These are phyloP conservation scores for Gnetum montanum DNA, from an alignment of 75 land plant genomes.

Conservation along the genomic window DNA sequence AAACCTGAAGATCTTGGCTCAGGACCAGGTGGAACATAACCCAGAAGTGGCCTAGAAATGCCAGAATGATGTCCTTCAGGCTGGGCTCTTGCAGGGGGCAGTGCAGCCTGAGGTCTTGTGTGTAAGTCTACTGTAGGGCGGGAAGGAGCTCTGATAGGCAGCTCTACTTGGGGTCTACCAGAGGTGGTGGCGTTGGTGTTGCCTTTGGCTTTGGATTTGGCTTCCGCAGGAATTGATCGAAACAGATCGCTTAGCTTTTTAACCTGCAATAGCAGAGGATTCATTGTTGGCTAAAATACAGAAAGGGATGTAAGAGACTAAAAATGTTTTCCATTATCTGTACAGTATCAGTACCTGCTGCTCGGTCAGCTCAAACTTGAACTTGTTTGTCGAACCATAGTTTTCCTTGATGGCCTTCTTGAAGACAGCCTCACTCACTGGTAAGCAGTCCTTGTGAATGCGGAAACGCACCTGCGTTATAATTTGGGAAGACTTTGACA, in stretches of 20 bases:
- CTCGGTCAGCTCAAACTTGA: constrained; percentile 37
- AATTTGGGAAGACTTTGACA: neutral
- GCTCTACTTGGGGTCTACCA: too few species aligned
- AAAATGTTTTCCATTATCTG: neutral
- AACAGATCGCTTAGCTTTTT: constrained; percentile 22
- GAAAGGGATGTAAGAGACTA: neutral
- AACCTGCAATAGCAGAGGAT: constrained; percentile 16
- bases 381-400: constrained; percentile 32
- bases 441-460: constrained; percentile 36
- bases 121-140: too few species aligned
- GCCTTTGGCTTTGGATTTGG: too few species aligned
- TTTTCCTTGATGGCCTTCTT: constrained; percentile 56
- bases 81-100: too few species aligned
- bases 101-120: too few species aligned
- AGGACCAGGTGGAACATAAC: neutral
- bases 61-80: too few species aligned
- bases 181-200: too few species aligned
- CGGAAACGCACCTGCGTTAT: constrained; percentile 40
- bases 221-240: constrained; percentile 6
- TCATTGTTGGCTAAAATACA: neutral
- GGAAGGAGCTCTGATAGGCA: too few species aligned
- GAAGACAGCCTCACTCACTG: constrained; percentile 49
- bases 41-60: too few species aligned
- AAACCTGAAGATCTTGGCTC: neutral
- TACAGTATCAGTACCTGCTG: constrained; percentile 23